These are phyloP conservation scores for Nemania sp. DNA, from an alignment of 2,329 filamentous ascomycete species.

Conservation along the genomic window DNA sequence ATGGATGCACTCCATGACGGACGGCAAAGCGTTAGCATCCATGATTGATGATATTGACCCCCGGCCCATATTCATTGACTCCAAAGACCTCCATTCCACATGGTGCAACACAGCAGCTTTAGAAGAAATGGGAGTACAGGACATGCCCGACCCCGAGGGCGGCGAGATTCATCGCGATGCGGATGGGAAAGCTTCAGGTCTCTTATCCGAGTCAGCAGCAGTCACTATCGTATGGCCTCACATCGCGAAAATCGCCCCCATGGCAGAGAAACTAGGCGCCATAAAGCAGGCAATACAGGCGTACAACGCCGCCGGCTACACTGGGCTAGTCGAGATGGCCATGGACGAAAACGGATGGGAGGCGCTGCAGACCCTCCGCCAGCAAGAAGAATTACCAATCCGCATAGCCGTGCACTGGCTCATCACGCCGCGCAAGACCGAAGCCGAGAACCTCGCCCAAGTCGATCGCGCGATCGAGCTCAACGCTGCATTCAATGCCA, in stretches of 20 bases:
- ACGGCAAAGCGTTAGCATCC: constrained; percentile 50
- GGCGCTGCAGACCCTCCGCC: constrained; percentile 48
- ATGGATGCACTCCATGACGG: constrained; percentile 61
- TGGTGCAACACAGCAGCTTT: constrained; percentile 60
- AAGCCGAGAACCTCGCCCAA: constrained; percentile 50
- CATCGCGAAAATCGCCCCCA: constrained; percentile 50
- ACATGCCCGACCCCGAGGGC: constrained; percentile 52
- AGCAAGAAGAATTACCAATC: constrained; percentile 45
- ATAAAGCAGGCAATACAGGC: constrained; percentile 51
- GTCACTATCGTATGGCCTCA: constrained; percentile 59
- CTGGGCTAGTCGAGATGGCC: constrained; percentile 61
- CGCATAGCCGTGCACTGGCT: constrained; percentile 61
- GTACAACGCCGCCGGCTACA: constrained; percentile 56
- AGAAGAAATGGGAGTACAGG: constrained; percentile 51
- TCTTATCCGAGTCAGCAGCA: constrained; percentile 58
- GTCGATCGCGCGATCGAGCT: constrained; percentile 56
- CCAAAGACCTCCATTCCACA: constrained; percentile 59
- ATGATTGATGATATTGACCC: constrained; percentile 56
- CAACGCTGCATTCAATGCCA: constrained; percentile 47
- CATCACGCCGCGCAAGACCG: constrained; percentile 50
- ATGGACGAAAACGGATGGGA: constrained; percentile 61
- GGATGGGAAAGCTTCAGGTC: constrained; percentile 50
- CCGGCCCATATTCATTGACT: constrained; percentile 58
- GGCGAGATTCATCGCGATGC: constrained; percentile 55
- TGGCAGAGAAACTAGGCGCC: constrained; percentile 52